phyloP scores from a whole-genome alignment of 208 protist species.

The Hexamita inflata region DNA sequence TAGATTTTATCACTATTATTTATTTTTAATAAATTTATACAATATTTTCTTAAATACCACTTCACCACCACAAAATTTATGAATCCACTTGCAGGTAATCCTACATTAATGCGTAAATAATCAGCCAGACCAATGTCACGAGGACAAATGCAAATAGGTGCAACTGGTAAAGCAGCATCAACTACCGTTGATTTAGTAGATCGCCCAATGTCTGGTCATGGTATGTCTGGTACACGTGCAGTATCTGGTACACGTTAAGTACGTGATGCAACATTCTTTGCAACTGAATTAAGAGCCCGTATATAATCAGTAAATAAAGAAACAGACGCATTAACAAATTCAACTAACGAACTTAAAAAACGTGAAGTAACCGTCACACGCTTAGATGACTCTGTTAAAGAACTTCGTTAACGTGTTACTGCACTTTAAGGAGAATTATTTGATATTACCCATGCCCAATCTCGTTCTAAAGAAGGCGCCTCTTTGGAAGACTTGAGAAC shows the following conservation, averaged over 20 bases:
- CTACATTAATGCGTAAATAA: too few species aligned
- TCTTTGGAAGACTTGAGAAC: slow-evolving; percentile 1
- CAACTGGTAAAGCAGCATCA: not conserved
- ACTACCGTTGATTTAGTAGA: not conserved
- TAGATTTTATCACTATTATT: too few species aligned
- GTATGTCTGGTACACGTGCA: not conserved
- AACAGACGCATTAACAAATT: not conserved
- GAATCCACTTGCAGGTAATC: too few species aligned
- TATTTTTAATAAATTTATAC: too few species aligned
- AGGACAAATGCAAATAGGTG: not conserved
- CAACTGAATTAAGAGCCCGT: not conserved
- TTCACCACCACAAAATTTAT: too few species aligned
- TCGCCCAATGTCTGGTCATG: slow-evolving; percentile 8
- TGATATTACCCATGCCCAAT: slow-evolving; percentile 10
- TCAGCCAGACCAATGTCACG: too few species aligned
- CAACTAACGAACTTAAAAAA: not conserved
- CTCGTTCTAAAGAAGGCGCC: not conserved
- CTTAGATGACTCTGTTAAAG: not conserved
- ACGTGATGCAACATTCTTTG: not conserved
- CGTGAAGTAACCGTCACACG: not conserved
- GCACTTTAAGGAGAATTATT: not conserved
- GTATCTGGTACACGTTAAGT: slow-evolving; percentile 5
- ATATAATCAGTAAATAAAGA: not conserved
- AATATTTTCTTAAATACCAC: too few species aligned
- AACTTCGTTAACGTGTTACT: not conserved